These are phyloP conservation scores for Aspergillus ruber DNA, from an alignment of 2,329 filamentous ascomycete species.

Conservation along the genomic window DNA sequence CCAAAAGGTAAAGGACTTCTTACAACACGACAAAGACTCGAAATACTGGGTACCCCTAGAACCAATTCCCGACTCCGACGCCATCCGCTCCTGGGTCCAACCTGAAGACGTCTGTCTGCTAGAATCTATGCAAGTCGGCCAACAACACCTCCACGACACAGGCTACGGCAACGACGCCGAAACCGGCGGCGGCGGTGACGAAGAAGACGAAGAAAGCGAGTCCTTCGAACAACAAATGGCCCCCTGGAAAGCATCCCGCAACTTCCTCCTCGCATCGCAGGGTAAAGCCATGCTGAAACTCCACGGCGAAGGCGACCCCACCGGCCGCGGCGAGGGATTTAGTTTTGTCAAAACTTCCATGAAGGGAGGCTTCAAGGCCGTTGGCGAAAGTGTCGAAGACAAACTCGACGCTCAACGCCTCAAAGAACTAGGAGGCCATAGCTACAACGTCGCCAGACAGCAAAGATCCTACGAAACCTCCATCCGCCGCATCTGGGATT, in stretches of 20 bases:
- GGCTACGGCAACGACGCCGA: slow-evolving; percentile 69
- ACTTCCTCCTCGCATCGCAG: slow-evolving; percentile 87
- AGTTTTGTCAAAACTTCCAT: slow-evolving; percentile 97
- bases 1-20: slow-evolving; percentile 94
- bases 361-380: slow-evolving; percentile 93
- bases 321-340: slow-evolving; percentile 86
- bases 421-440: slow-evolving; percentile 73
- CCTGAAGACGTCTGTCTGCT: slow-evolving; percentile 92
- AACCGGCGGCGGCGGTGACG: slow-evolving; percentile 57
- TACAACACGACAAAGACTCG: slow-evolving; percentile 79
- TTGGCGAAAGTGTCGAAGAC: slow-evolving; percentile 81
- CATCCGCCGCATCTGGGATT: slow-evolving; percentile 87
- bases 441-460: slow-evolving; percentile 94
- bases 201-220: slow-evolving; percentile 62
- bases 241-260: slow-evolving; percentile 94
- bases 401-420: slow-evolving; percentile 72
- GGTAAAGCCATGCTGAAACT: slow-evolving; percentile 96
- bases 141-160: slow-evolving; percentile 83
- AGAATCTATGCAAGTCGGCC: slow-evolving; percentile 93
- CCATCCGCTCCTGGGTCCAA: slow-evolving; percentile 80
- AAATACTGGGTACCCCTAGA: slow-evolving; percentile 84
- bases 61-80: slow-evolving; percentile 69
- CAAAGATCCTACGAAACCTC: slow-evolving; percentile 87
- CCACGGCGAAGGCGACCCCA: slow-evolving; percentile 90
- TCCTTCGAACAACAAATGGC: slow-evolving; percentile 83